Percentiles rank a stretch among this genome's conserved stretches.
phyloP scores from a whole-genome alignment of 805 yeast genomes.

The Starmerella floricola region DNA sequence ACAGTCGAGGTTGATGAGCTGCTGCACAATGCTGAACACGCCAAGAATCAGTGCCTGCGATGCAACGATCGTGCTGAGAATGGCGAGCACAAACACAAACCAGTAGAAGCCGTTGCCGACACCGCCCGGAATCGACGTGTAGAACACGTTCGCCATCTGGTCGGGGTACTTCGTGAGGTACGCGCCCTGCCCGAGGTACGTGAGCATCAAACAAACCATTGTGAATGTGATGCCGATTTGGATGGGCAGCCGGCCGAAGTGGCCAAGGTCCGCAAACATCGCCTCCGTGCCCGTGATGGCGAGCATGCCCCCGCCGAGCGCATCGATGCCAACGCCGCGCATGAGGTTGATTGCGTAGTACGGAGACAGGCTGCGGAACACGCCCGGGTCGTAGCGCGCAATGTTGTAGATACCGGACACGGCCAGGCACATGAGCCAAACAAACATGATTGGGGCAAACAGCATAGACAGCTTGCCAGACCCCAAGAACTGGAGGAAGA shows the following conservation, averaged over 20 bases:
- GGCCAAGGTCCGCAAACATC: slow-evolving; percentile 53
- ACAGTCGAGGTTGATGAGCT: slow-evolving; percentile 43
- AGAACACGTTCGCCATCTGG: slow-evolving; percentile 36
- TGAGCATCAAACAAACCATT: slow-evolving; percentile 34
- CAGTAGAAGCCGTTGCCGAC: slow-evolving; percentile 36
- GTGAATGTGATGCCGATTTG: slow-evolving; percentile 34
- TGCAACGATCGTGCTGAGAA: slow-evolving; percentile 45
- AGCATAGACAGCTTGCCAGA: slow-evolving; percentile 37
- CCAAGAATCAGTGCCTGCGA: slow-evolving; percentile 49
- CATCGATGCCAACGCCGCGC: slow-evolving; percentile 30
- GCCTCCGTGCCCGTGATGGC: slow-evolving; percentile 51
- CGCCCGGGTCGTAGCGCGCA: slow-evolving; percentile 31
- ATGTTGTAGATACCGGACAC: slow-evolving; percentile 40
- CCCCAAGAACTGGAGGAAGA: slow-evolving; percentile 40
- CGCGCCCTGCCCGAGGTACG: slow-evolving; percentile 50
- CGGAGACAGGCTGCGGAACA: slow-evolving; percentile 42
- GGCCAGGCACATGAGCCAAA: slow-evolving; percentile 40
- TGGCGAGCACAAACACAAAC: slow-evolving; percentile 40
- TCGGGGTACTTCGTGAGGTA: slow-evolving; percentile 35
- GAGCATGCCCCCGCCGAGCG: slow-evolving; percentile 41
- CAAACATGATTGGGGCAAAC: slow-evolving; percentile 44
- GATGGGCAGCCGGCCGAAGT: slow-evolving; percentile 40
- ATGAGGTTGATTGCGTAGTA: slow-evolving; percentile 39
- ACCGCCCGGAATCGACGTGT: slow-evolving; percentile 41
- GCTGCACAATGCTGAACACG: slow-evolving; percentile 41